Evolutionary conservation across 306 rosid genomes (phyloP), one percentile per base, ranked within the genome.

Genomic region (Rubus idaeus): DNA sequence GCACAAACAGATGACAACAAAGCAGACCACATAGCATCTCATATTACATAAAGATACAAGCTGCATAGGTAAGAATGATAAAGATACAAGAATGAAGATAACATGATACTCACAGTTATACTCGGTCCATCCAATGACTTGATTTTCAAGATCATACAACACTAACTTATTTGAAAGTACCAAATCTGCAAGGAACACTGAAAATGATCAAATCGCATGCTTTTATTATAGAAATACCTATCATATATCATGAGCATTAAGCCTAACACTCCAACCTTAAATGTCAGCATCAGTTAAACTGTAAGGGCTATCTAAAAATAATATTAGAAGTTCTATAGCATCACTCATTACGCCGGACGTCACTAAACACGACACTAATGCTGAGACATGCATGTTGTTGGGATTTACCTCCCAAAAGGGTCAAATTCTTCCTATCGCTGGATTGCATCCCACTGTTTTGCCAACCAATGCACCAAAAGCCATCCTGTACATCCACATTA

Each of bases 401-500:
- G 58, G 75, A 76, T 46, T 84, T 89, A 95, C 99, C 99, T 89
- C 99, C 99, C 82, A 95, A 83, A 61, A 95, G 86, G 30, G 98
- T 91, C 91, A 92, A 85, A 77, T 96, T 92, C 91, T 81, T 88
- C 73, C 83, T 88, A 81, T 96, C 99, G 45, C 94, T 82, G 74
- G 98, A 92, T 77, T 89, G 98, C 78, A 80, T 67, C 86, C 96
- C 96, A 82, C 98, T 92, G 85, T 91, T 96, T 88, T 96, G 99
- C 99, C 99, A 92, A 81, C 99, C 99, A 60, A 96, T 79, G 75
- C 99, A 96, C 99, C 97, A 96, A 80, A 79, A 81, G 68, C 87
- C 88, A 70, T 88, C 91, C 99, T 95, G 91, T 75, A 82, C 70
- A 87, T 77, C 41, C 56, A 83, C 71, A 77, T 77, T 50, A 77